Base-by-base conservation (phyloP, 805 yeast species). In the Metschnikowia baotianmanensis region DNA sequence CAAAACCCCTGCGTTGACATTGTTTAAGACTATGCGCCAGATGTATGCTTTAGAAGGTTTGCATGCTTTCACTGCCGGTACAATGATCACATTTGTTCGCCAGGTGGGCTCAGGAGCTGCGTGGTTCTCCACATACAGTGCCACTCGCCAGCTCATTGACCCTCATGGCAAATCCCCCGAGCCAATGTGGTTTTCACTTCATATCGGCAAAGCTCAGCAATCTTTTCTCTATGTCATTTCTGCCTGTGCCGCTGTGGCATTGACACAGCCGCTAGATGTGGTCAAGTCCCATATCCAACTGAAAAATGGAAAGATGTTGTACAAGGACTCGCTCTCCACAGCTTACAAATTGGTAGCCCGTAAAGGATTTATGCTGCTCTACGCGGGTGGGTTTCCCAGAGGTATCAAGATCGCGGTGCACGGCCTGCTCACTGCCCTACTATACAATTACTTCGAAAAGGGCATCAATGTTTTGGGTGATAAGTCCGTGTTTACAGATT, bases 241-340 rank as follows among this genome's bases (percentile, higher is more conserved):
- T 2, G 80, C 93, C 0, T 62, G 76, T 3, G 83, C 88, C 0
- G 95, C 86, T 21, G 85, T 87, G 17, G 78, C 77, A 0, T 67
- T 77, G 0, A 90, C 96, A 0, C 98, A 88, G 63, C 97, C 97
- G 0, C 67, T 90, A 21, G 97, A 90, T 63, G 86, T 87, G 2
- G 63, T 90, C 34, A 90, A 90, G 65, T 78, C 96, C 2, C 76
- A 95, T 56, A 78, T 89, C 78, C 96, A 89, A 62, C 78, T 88
- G 54, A 77, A 80, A 53, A 78, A 82, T 56, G 79, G 83, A n/a
- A 72, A 72, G 53, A 53, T 60, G 4, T 51, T 76, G 2, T 83
- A 82, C 57, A 72, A 69, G 43, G 87, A 83, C 61, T 69, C 87
- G 5, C 62, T 84, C 27, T 36, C 50, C 53, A 74, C 78, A 15